Percentiles rank a stretch among this genome's conserved stretches.
phyloP scores from a whole-genome alignment of 306 rosid species.

The Quercus bicolor region DNA sequence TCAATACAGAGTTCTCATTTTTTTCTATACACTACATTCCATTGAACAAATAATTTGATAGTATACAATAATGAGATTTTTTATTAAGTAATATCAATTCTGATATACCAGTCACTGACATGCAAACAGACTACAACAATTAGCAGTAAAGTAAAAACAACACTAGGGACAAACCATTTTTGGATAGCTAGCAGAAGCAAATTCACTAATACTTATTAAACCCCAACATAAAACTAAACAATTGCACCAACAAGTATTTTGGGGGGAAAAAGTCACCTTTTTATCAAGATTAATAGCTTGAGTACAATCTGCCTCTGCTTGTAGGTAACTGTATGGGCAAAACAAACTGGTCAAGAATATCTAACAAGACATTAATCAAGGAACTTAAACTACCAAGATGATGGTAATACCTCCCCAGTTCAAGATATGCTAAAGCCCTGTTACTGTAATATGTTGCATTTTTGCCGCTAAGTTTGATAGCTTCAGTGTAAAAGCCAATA shows the following conservation, averaged over 20 bases:
- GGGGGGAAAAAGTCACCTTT: conserved; percentile 51
- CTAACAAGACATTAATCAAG: conserved; percentile 14
- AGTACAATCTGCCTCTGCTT: conserved; percentile 86
- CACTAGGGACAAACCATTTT: background rate
- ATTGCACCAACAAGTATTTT: background rate
- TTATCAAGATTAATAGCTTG: conserved; percentile 81
- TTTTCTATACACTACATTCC: background rate
- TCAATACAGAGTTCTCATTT: background rate
- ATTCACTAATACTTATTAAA: background rate
- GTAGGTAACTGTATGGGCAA: conserved; percentile 51
- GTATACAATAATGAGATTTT: background rate
- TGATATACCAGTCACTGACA: background rate
- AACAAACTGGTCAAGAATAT: conserved; percentile 28
- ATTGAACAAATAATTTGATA: background rate
- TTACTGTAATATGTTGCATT: conserved; percentile 90
- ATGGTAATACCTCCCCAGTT: conserved; percentile 60
- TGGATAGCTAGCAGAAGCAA: background rate
- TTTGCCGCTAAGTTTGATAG: conserved; percentile 73
- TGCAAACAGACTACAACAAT: background rate
- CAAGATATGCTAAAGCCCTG: conserved; percentile 91
- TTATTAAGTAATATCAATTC: background rate
- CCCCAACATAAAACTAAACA: background rate
- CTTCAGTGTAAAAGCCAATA: conserved; percentile 78
- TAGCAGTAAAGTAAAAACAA: background rate
- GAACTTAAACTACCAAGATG: conserved; percentile 9